Evolutionary conservation across 805 yeast species (phyloP).

Genomic region (Hanseniaspora singularis): DNA sequence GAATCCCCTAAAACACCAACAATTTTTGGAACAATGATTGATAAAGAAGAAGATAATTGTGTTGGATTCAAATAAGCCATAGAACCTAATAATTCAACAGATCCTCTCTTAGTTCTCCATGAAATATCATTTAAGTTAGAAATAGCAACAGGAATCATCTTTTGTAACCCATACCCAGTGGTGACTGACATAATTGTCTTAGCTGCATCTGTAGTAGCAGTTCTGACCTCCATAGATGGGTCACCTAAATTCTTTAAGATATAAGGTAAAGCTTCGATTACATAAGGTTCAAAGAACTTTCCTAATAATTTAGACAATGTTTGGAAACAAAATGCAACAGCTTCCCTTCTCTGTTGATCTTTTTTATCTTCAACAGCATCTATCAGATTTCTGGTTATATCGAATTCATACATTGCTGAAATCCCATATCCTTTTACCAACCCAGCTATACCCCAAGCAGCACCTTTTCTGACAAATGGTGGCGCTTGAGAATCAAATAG

Average conservation of each 20-base stretch:
- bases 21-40: constrained; percentile 88
- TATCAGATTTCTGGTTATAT: constrained; percentile 58
- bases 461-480: constrained; percentile 64
- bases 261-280: constrained; percentile 73
- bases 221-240: constrained; percentile 69
- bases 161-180: constrained; percentile 82
- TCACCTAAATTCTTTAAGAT: constrained; percentile 79
- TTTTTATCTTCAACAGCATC: constrained; percentile 84
- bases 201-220: constrained; percentile 79
- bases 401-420: constrained; percentile 59
- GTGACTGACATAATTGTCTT: constrained; percentile 79
- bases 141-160: constrained; percentile 81
- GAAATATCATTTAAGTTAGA: constrained; percentile 74
- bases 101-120: constrained; percentile 95
- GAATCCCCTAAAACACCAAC: constrained; percentile 90
- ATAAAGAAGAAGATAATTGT: constrained; percentile 77
- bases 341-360: constrained; percentile 62
- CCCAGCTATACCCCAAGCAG: constrained; percentile 95
- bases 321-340: constrained; percentile 78
- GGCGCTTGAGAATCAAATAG: constrained; percentile 37
- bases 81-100: constrained; percentile 89
- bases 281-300: constrained; percentile 82
- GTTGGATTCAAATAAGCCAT: constrained; percentile 97
- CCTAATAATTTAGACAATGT: constrained; percentile 70
- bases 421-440: constrained; percentile 84